Evolutionary conservation across 345 rosid species (phyloP).

Genomic region (Dovyalis caffra): DNA sequence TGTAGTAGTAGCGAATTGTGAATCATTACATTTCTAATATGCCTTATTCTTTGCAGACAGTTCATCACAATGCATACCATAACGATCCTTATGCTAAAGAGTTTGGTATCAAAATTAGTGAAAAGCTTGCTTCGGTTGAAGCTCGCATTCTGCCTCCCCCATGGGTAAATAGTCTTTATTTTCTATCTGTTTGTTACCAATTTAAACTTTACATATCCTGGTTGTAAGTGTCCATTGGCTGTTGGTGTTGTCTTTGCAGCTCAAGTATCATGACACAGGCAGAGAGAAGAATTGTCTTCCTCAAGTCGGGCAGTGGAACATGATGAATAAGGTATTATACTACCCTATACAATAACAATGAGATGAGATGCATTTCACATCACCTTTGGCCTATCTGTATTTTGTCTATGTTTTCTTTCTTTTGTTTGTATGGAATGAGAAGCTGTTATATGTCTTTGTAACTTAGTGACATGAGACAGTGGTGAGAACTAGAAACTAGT

Average conservation of each 20-base stretch:
- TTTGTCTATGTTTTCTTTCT: background rate
- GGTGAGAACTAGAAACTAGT: too few relatives aligned
- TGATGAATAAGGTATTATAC: conserved; percentile 94
- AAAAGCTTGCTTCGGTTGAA: conserved; percentile 86
- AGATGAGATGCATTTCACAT: background rate
- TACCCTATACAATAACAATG: background rate
- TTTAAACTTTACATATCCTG: background rate
- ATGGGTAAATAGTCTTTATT: conserved; percentile 47
- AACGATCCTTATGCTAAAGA: conserved; percentile 86
- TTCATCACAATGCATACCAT: conserved; percentile 64
- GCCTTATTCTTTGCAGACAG: conserved; percentile 54
- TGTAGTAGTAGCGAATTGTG: background rate
- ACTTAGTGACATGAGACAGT: background rate
- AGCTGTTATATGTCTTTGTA: background rate
- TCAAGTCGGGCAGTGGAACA: conserved; percentile 97
- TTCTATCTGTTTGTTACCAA: background rate
- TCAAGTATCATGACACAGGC: conserved; percentile 93
- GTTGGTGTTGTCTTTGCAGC: conserved; percentile 46
- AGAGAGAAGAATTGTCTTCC: conserved; percentile 84
- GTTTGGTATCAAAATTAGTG: conserved; percentile 91
- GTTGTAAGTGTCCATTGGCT: background rate
- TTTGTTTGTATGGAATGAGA: background rate
- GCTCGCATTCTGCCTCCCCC: conserved; percentile 97
- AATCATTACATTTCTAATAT: background rate
- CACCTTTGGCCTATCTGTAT: background rate